Percentiles rank a stretch among this genome's conserved stretches.
Conservation (phyloP, 1,284 basidiomycete species). For the Ustilago vetiveriae region DNA sequence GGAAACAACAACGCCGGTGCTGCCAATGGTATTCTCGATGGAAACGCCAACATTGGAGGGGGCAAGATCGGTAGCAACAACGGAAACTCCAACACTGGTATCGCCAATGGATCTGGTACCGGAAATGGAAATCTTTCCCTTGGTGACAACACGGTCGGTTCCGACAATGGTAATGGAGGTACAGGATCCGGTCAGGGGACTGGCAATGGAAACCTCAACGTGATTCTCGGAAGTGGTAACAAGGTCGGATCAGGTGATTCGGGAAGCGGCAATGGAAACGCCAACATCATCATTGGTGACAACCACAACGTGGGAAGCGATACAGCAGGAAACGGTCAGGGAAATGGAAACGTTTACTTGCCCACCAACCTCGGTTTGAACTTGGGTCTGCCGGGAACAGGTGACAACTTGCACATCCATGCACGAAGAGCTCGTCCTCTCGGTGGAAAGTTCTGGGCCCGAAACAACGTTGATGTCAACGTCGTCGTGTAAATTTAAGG, state of each 20-base stretch:
- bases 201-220: conserved; percentile 20
- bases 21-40: conserved; percentile 8
- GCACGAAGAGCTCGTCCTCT: conserved; percentile 12
- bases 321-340: conserved; percentile 11
- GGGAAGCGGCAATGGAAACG: conserved; percentile 27
- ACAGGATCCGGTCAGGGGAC: conserved; percentile 1
- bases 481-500: no score
- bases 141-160: conserved; percentile 12
- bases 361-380: conserved; percentile 23
- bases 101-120: conserved; percentile 1
- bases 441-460: conserved; percentile 15
- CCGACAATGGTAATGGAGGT: conserved; percentile 12
- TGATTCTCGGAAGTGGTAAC: conserved; percentile 20
- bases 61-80: conserved; percentile 11
- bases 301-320: conserved; percentile 19
- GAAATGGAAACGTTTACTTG: conserved; percentile 27
- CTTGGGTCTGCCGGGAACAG: conserved; percentile 18
- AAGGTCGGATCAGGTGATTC: conserved; percentile 12
- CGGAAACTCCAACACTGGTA: conserved; percentile 11
- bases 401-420: conserved; percentile 39
- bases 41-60: conserved; percentile 17
- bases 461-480: neutral
- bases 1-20: conserved; percentile 15
- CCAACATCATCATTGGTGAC: conserved; percentile 40
- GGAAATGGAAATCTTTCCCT: conserved; percentile 12